Base-by-base conservation (phyloP, 768 basidiomycete genomes). In the Astraeus odoratus region DNA sequence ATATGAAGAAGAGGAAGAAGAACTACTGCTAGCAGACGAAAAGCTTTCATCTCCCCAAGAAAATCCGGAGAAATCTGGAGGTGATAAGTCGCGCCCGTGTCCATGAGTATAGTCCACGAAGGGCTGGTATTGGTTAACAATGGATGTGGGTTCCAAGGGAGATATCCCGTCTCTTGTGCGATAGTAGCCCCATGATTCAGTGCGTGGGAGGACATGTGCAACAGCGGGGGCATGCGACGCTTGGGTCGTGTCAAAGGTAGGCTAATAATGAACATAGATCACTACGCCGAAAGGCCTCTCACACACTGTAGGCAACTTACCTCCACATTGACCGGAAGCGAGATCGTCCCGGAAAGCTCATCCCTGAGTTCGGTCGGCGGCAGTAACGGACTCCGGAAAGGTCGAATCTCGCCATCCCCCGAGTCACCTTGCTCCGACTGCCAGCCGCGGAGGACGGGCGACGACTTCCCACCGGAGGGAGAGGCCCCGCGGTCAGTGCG, bases 341-440 rank as follows among this genome's bases (percentile, higher is more conserved):
- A 48, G 7, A 34, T 25, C 2, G 30, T 16, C 8, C 34, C 45
- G 0, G 39, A 23, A 25, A 38, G 6, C 20, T 27, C 31, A 5
- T 13, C 38, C 22, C 36, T 16, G 15, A 24, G 40, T 40, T 39
- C 22, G 22, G 43, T 19, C 2, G 64, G 61, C 3, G 66, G 67
- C 6, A 68, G 31, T 42, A 66, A 45, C 6, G 65, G 57, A 39
- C 58, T 59, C 39, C 48, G 59, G 47, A 63, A 63, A 1, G 57
- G 59, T 0, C 50, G 51, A 6, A 62, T 50, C 43, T 49, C 39
- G 1, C 31, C 20, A 24, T 33, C 16, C n/a, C 44, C 42, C 5
- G 47, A 38, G 23, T 53, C 24, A 7, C 29, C 47, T 22, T 31
- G 18, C 3, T 15, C 12, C 19, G 44, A 33, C 7, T 39, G 46